These are phyloP conservation scores for Macroventuria anomochaeta DNA, from an alignment of 2,329 filamentous ascomycete species.

Conservation along the genomic window DNA sequence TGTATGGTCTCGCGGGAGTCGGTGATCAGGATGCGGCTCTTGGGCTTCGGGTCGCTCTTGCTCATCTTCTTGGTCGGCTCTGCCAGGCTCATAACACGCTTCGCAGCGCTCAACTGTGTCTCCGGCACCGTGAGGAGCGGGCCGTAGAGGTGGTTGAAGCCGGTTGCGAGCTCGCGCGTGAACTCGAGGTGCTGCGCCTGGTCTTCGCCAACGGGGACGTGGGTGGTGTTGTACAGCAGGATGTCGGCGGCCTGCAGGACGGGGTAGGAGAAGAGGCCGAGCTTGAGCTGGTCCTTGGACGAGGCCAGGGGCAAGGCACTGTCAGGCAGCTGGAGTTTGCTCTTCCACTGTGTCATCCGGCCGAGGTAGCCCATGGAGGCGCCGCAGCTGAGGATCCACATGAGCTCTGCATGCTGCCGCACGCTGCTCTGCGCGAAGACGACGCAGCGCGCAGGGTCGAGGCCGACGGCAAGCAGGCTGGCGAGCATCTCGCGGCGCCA, in stretches of 20 bases:
- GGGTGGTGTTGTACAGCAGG: conserved; percentile 81
- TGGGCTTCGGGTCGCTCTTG: conserved; percentile 76
- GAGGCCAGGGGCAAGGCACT: conserved; percentile 60
- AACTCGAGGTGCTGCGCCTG: conserved; percentile 95
- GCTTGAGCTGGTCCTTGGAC: conserved; percentile 70
- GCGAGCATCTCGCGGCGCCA: conserved; percentile 79
- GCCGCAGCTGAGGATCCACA: conserved; percentile 95
- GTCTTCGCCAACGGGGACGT: conserved; percentile 96
- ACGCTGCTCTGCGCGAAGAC: conserved; percentile 86
- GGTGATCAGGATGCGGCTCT: conserved; percentile 83
- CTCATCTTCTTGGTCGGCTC: conserved; percentile 88
- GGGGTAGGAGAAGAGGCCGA: conserved; percentile 94
- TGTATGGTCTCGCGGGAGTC: conserved; percentile 70
- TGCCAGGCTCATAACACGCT: conserved; percentile 87
- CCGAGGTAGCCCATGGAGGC: conserved; percentile 93
- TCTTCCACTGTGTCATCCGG: conserved; percentile 99
- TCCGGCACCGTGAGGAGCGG: conserved; percentile 32
- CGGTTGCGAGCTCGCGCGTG: conserved; percentile 80
- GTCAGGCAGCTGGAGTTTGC: conserved; percentile 72
- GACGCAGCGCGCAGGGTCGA: conserved; percentile 76
- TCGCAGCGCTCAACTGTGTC: conserved; percentile 62
- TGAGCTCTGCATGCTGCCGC: conserved; percentile 82
- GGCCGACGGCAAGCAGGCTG: conserved; percentile 79
- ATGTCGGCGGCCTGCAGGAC: conserved; percentile 96
- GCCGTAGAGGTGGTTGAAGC: conserved; percentile 83